Percentiles rank a stretch among this genome's conserved stretches.
These are phyloP conservation scores for Yamadazyma scolyti DNA, from an alignment of 805 yeast species.

Conservation along the genomic window DNA sequence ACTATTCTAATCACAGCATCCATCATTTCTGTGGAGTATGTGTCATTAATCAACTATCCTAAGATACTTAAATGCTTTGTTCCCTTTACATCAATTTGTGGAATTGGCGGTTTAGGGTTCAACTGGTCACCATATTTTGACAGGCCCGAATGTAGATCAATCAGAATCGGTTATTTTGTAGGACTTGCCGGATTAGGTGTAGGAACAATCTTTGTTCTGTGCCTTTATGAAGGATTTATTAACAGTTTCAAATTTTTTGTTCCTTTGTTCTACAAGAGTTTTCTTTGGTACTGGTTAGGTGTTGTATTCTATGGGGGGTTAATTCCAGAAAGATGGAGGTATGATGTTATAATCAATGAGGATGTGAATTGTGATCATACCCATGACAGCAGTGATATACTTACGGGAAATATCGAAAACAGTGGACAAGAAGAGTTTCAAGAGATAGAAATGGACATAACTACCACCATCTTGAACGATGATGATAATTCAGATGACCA, in stretches of 20 bases:
- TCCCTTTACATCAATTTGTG: constrained; percentile 59
- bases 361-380: constrained; percentile 22
- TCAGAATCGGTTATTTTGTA: constrained; percentile 77
- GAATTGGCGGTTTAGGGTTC: constrained; percentile 67
- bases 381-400: constrained; percentile 26
- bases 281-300: constrained; percentile 74
- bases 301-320: constrained; percentile 84
- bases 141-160: constrained; percentile 74
- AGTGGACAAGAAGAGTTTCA: constrained; percentile 37
- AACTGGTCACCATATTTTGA: constrained; percentile 95
- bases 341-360: constrained; percentile 58
- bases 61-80: constrained; percentile 48
- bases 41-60: constrained; percentile 64
- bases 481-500: constrained; percentile 6
- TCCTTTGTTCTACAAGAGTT: constrained; percentile 67
- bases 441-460: constrained; percentile 20
- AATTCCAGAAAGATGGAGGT: constrained; percentile 85
- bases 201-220: constrained; percentile 56
- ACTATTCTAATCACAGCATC: constrained; percentile 88
- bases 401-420: constrained; percentile 30
- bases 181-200: constrained; percentile 75
- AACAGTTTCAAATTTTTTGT: constrained; percentile 52
- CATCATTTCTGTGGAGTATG: constrained; percentile 80
- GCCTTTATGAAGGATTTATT: constrained; percentile 51
- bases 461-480: constrained; percentile 6